Conservation (phyloP, 106 monocot genomes). For the Xerophyta viscosa region DNA sequence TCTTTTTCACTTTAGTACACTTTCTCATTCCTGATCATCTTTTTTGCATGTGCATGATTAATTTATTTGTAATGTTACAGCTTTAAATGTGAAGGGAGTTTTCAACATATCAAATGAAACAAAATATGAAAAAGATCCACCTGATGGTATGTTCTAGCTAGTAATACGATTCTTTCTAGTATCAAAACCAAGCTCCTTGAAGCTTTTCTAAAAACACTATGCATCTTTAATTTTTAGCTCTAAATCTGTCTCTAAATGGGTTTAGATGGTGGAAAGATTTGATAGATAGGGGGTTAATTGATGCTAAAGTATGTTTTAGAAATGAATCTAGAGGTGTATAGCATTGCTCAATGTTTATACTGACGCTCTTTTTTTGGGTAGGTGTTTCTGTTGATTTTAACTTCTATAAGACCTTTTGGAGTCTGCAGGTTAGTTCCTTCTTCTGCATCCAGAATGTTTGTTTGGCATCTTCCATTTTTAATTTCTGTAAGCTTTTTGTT, state of each 20-base stretch:
- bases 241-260: no score
- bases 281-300: no score
- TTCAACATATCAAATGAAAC: constrained; percentile 98
- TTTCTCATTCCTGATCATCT: not conserved
- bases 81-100: constrained; percentile 95
- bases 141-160: constrained; percentile 53
- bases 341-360: not conserved
- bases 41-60: not conserved
- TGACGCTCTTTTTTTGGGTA: not conserved
- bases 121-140: constrained; percentile 88
- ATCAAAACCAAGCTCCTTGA: no score
- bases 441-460: no score
- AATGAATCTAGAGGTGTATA: not conserved
- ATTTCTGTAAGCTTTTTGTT: no score
- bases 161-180: not conserved
- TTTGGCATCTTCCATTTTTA: no score
- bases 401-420: constrained; percentile 99
- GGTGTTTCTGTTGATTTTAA: constrained; percentile 92
- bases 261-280: no score
- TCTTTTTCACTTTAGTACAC: not conserved
- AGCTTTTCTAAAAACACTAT: no score
- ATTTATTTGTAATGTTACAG: constrained; percentile 24
- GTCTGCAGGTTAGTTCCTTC: constrained; percentile 60
- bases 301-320: not conserved
- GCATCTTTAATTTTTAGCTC: no score